phyloP scores from a whole-genome alignment of 306 rosid species.

The Vigna trinervia region DNA sequence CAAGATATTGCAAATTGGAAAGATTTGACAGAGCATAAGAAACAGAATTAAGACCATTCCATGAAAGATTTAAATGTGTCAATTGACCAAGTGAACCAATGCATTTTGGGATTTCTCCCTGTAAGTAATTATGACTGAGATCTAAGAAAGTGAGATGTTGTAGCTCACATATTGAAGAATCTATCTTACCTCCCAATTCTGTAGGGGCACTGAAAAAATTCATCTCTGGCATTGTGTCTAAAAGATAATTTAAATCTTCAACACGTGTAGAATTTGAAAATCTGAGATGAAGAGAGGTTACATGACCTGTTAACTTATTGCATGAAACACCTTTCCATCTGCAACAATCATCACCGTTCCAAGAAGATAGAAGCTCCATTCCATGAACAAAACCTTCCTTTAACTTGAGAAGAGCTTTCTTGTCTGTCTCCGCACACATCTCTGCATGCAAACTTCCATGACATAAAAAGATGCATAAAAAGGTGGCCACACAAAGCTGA shows the following conservation, averaged over 20 bases:
- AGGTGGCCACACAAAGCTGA: neutral
- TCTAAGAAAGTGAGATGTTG: conserved; percentile 27
- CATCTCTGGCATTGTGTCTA: too few species aligned
- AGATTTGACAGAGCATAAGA: conserved; percentile 28
- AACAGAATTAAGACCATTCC: neutral
- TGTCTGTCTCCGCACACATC: neutral
- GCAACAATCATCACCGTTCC: conserved; percentile 41
- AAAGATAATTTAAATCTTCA: neutral
- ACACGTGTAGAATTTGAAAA: neutral
- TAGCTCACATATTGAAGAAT: conserved; percentile 35
- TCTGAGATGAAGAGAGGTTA: neutral
- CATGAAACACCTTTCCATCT: conserved; percentile 39
- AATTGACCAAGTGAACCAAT: conserved; percentile 43
- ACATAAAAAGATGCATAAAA: conserved; percentile 2
- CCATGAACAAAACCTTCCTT: neutral
- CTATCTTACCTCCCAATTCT: neutral
- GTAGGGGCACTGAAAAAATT: too few species aligned
- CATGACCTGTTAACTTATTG: conserved; percentile 33
- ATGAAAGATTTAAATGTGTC: neutral
- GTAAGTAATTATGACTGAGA: neutral
- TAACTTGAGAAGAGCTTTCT: conserved; percentile 5
- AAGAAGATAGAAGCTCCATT: neutral
- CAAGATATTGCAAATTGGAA: conserved; percentile 29
- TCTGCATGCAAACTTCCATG: neutral
- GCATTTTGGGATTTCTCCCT: conserved; percentile 42